Evolutionary conservation across 2,329 filamentous ascomycete species (phyloP).

Genomic region (Aspergillus tanneri): DNA sequence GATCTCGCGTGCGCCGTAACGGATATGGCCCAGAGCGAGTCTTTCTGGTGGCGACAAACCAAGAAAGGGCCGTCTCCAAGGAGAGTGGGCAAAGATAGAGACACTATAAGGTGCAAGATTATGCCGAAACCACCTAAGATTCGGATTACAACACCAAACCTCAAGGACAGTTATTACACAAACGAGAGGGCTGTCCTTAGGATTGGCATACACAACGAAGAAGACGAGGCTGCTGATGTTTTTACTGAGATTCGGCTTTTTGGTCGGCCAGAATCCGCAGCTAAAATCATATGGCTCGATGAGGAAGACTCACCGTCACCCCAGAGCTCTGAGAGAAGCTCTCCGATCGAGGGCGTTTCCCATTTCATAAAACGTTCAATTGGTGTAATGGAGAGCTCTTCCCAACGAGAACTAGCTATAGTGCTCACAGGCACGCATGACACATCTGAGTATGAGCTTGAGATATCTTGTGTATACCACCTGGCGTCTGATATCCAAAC

Average conservation of each 20-base stretch:
- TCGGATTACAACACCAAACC: constrained; percentile 65
- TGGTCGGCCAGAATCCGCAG: constrained; percentile 53
- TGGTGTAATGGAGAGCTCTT: constrained; percentile 35
- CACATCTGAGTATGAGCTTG: constrained; percentile 64
- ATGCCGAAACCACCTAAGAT: constrained; percentile 90
- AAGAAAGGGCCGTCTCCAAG: constrained; percentile 36
- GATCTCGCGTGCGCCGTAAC: constrained; percentile 65
- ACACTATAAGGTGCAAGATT: constrained; percentile 64
- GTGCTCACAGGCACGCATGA: constrained; percentile 54
- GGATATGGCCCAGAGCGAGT: constrained; percentile 33
- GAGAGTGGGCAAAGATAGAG: constrained; percentile 45
- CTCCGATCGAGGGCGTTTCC: constrained; percentile 28
- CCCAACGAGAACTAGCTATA: constrained; percentile 34
- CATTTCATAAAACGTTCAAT: constrained; percentile 37
- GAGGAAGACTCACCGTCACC: constrained; percentile 27
- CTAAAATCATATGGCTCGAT: constrained; percentile 50
- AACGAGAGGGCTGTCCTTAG: constrained; percentile 71
- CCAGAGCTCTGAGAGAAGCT: constrained; percentile 23
- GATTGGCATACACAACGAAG: constrained; percentile 74
- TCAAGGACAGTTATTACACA: constrained; percentile 75
- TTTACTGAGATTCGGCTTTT: constrained; percentile 68
- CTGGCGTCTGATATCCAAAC: constrained; percentile 77
- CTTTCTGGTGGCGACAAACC: constrained; percentile 46
- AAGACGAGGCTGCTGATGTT: constrained; percentile 74
- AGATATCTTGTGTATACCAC: constrained; percentile 73